A percentile compares a stretch with the other conserved stretches of the same genome.
Conservation (phyloP, 345 rosid genomes). For the Arabis alpina region DNA sequence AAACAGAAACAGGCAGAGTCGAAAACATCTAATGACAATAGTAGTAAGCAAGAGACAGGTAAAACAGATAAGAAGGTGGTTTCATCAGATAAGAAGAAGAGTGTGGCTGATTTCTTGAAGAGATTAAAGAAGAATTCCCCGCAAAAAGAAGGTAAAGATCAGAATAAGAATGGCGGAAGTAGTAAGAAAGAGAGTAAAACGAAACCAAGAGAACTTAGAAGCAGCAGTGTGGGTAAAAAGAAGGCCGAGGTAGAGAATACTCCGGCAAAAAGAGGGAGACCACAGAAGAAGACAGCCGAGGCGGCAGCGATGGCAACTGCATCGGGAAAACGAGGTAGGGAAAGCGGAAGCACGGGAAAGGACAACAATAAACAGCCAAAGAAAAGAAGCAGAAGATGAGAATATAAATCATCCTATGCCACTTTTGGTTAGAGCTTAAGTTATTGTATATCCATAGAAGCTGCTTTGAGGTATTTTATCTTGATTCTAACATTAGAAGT, state of each 20-base stretch:
- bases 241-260: conserved; percentile 48
- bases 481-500: conserved; percentile 28
- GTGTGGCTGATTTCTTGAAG: conserved; percentile 72
- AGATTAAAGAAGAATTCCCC: conserved; percentile 61
- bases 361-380: conserved; percentile 56
- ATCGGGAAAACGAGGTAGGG: conserved; percentile 62
- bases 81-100: conserved; percentile 58
- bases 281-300: conserved; percentile 51
- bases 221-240: conserved; percentile 39
- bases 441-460: conserved; percentile 27
- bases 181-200: conserved; percentile 48
- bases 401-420: background rate
- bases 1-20: conserved; percentile 42
- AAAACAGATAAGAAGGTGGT: conserved; percentile 46
- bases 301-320: conserved; percentile 17
- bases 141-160: conserved; percentile 46
- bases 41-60: conserved; percentile 39
- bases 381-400: conserved; percentile 40
- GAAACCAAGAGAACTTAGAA: conserved; percentile 51
- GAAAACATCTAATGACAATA: conserved; percentile 36
- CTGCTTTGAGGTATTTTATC: conserved; percentile 18
- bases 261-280: conserved; percentile 57
- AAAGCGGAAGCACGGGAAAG: conserved; percentile 37
- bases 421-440: background rate
- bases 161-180: conserved; percentile 39